phyloP scores from a whole-genome alignment of 1,139 yeast genomes.

The Saccharomyces hybrid region DNA sequence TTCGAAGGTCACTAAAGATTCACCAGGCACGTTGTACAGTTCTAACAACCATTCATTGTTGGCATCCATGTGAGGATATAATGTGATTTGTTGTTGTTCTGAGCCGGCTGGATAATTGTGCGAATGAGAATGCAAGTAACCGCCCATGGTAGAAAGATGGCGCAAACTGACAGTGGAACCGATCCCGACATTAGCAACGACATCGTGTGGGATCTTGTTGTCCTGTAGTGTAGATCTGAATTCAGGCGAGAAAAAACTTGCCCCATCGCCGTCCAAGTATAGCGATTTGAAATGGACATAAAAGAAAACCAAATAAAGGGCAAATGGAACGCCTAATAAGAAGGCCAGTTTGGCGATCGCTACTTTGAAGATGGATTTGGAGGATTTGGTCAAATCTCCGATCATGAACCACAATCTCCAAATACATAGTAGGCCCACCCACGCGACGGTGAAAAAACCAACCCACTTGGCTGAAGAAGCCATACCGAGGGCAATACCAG shows the following conservation, averaged over 20 bases:
- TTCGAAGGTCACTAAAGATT: constrained; percentile 43
- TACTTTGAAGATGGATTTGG: constrained; percentile 32
- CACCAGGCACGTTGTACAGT: constrained; percentile 45
- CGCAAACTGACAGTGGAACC: constrained; percentile 76
- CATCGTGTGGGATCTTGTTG: constrained; percentile 57
- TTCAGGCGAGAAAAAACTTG: constrained; percentile 82
- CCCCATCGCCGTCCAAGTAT: constrained; percentile 74
- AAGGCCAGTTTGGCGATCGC: constrained; percentile 43
- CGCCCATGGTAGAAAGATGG: constrained; percentile 83
- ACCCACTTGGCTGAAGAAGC: constrained; percentile 94
- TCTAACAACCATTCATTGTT: constrained; percentile 85
- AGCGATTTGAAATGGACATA: constrained; percentile 70
- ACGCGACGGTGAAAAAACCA: constrained; percentile 85
- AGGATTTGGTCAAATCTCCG: constrained; percentile 60
- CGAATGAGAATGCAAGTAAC: constrained; percentile 89
- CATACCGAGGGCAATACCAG: constrained; percentile 80
- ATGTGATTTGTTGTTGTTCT: constrained; percentile 87
- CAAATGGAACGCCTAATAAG: constrained; percentile 61
- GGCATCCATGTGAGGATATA: constrained; percentile 84
- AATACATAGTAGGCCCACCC: constrained; percentile 75
- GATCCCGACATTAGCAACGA: constrained; percentile 76
- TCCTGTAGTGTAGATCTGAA: constrained; percentile 75
- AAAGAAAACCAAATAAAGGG: constrained; percentile 65
- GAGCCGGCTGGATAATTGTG: constrained; percentile 87
- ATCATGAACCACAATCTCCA: constrained; percentile 79